Percentiles rank a stretch among this genome's conserved stretches.
These are phyloP conservation scores for Bolboschoenoplectus hybrid DNA, from an alignment of 202 grass and related monocot species.

Conservation along the genomic window DNA sequence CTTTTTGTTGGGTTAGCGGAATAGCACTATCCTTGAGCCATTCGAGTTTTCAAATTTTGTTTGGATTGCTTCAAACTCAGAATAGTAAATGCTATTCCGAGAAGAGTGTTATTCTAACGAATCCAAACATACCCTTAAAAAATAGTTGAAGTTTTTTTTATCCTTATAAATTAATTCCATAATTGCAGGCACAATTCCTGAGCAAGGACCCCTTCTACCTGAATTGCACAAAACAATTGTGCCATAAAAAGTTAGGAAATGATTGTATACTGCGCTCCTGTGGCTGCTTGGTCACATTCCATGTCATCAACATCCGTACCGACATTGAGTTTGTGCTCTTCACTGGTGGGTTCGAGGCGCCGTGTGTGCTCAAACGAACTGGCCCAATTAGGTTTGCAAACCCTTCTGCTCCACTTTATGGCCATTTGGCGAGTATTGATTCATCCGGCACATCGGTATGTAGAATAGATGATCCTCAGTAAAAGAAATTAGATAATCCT, in stretches of 20 bases:
- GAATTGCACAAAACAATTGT: slow-evolving; percentile 54
- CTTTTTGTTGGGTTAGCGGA: too few species aligned
- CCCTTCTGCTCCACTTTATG: slow-evolving; percentile 60
- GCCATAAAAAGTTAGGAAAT: slow-evolving; percentile 41
- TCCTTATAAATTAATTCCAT: neutral
- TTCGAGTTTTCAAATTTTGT: too few species aligned
- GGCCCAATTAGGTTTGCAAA: slow-evolving; percentile 63
- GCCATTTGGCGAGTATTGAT: slow-evolving; percentile 73
- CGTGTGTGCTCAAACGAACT: slow-evolving; percentile 69
- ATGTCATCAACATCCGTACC: slow-evolving; percentile 84
- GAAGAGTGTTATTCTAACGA: too few species aligned
- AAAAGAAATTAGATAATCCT: neutral
- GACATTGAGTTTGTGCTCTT: slow-evolving; percentile 85
- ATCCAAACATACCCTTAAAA: too few species aligned
- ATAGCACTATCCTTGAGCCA: too few species aligned
- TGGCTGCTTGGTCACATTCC: slow-evolving; percentile 66
- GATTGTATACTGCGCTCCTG: slow-evolving; percentile 54
- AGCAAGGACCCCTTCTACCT: slow-evolving; percentile 59
- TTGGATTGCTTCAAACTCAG: too few species aligned
- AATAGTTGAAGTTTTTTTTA: too few species aligned
- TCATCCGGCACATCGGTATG: slow-evolving; percentile 71
- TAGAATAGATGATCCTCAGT: neutral
- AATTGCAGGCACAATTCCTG: slow-evolving; percentile 63
- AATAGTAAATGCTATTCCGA: too few species aligned
- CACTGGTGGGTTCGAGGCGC: slow-evolving; percentile 64